These are phyloP conservation scores for Penicillium soppii DNA, from an alignment of 495 filamentous ascomycete species.

Conservation along the genomic window DNA sequence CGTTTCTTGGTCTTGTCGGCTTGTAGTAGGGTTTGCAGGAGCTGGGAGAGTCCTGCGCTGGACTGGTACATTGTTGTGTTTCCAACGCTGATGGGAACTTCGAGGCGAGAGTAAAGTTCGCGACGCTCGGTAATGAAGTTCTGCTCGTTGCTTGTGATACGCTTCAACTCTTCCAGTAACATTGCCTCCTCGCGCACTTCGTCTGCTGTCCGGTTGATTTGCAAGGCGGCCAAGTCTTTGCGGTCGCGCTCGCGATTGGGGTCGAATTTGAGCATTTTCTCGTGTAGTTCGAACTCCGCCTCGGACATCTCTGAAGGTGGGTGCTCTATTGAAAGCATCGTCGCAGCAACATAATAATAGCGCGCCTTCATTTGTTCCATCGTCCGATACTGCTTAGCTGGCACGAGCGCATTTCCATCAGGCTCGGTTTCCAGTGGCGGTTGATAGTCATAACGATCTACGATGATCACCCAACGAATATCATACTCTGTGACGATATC, in stretches of 20 bases:
- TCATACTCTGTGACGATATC: conserved; percentile 71
- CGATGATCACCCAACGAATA: conserved; percentile 86
- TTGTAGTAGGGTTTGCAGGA: conserved; percentile 75
- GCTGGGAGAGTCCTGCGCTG: conserved; percentile 71
- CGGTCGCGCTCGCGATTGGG: conserved; percentile 70
- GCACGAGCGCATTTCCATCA: conserved; percentile 39
- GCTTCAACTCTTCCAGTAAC: conserved; percentile 81
- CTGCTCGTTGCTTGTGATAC: conserved; percentile 80
- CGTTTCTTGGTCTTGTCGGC: conserved; percentile 87
- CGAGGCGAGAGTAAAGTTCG: conserved; percentile 86
- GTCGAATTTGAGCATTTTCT: conserved; percentile 83
- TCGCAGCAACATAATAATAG: conserved; percentile 83
- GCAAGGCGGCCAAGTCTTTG: conserved; percentile 78
- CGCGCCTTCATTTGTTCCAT: conserved; percentile 91
- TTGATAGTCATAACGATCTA: conserved; percentile 84
- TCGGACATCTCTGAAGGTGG: conserved; percentile 82
- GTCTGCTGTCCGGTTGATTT: conserved; percentile 76
- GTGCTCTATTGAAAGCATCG: conserved; percentile 79
- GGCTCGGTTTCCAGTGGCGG: conserved; percentile 44
- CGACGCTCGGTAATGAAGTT: conserved; percentile 80
- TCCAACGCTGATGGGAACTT: conserved; percentile 68
- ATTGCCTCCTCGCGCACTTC: conserved; percentile 90
- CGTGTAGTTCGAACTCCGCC: conserved; percentile 75
- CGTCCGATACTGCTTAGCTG: conserved; percentile 50
- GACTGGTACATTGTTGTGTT: conserved; percentile 70